Conservation (phyloP, 805 yeast species). For the Tetrapisispora phaffii region DNA sequence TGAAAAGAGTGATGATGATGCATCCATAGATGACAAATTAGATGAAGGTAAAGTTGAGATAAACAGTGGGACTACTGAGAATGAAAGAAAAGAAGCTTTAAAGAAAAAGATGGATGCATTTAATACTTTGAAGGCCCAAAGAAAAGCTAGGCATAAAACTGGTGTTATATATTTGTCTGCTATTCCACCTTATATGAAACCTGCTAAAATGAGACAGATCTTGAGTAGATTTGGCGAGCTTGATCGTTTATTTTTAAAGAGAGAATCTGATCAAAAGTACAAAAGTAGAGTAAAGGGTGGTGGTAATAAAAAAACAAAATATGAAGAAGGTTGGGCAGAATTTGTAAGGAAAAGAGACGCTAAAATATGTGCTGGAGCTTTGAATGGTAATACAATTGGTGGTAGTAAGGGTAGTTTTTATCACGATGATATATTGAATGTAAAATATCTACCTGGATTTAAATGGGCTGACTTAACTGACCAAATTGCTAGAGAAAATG, state of each 20-base stretch:
- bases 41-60: conserved; percentile 5
- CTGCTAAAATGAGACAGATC: conserved; percentile 76
- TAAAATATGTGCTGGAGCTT: conserved; percentile 71
- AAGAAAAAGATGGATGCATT: conserved; percentile 47
- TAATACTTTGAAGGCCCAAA: conserved; percentile 36
- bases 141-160: conserved; percentile 50
- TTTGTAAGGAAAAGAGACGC: conserved; percentile 77
- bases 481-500: conserved; percentile 85
- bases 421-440: conserved; percentile 87
- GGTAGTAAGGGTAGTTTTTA: conserved; percentile 87
- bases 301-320: conserved; percentile 82
- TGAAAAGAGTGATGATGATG: conserved; percentile 14
- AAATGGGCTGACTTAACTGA: conserved; percentile 93
- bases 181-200: conserved; percentile 96
- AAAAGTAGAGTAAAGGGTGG: conserved; percentile 70
- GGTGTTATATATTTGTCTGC: conserved; percentile 91
- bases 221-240: conserved; percentile 74
- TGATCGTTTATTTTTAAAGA: conserved; percentile 79
- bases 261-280: conserved; percentile 62
- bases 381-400: conserved; percentile 84
- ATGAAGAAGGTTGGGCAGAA: conserved; percentile 96
- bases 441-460: conserved; percentile 82
- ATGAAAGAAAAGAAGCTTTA: conserved; percentile 21
- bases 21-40: conserved; percentile 13
- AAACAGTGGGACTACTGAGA: conserved; percentile 10